Percentiles rank a stretch among this genome's conserved stretches.
phyloP scores from a whole-genome alignment of 345 rosid genomes.

The Salix purpurea region DNA sequence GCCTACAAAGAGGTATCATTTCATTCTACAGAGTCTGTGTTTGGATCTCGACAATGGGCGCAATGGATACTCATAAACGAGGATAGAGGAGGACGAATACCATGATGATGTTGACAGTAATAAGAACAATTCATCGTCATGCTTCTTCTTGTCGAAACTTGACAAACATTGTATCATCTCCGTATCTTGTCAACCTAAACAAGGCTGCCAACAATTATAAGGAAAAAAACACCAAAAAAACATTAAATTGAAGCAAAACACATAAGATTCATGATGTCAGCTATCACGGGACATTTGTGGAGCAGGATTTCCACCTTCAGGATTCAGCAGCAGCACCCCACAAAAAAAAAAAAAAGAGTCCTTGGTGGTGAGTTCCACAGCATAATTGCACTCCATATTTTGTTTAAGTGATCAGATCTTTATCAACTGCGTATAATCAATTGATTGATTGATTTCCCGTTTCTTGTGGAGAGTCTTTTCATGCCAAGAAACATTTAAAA shows the following conservation, averaged over 20 bases:
- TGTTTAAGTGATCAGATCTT: background rate
- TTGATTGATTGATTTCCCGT: background rate
- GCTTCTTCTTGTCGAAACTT: background rate
- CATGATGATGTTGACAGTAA: background rate
- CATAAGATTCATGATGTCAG: background rate
- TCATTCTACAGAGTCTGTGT: slow-evolving; percentile 6
- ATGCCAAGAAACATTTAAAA: too few relatives aligned
- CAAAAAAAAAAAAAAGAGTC: background rate
- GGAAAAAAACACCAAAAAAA: background rate
- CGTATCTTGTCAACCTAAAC: background rate
- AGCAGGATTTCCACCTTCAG: background rate
- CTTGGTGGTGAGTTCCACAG: background rate
- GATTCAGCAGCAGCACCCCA: background rate
- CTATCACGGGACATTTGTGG: background rate
- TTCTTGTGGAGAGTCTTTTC: too few relatives aligned
- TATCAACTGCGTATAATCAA: background rate
- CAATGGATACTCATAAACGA: too few relatives aligned
- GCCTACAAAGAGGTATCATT: background rate
- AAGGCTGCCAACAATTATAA: background rate
- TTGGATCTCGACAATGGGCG: background rate
- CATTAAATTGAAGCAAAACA: background rate
- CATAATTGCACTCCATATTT: background rate
- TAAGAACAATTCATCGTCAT: background rate
- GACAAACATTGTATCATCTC: background rate
- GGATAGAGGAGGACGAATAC: background rate